These are phyloP conservation scores for Cercospora citrullina DNA, from an alignment of 2,329 filamentous ascomycete genomes.

Conservation along the genomic window DNA sequence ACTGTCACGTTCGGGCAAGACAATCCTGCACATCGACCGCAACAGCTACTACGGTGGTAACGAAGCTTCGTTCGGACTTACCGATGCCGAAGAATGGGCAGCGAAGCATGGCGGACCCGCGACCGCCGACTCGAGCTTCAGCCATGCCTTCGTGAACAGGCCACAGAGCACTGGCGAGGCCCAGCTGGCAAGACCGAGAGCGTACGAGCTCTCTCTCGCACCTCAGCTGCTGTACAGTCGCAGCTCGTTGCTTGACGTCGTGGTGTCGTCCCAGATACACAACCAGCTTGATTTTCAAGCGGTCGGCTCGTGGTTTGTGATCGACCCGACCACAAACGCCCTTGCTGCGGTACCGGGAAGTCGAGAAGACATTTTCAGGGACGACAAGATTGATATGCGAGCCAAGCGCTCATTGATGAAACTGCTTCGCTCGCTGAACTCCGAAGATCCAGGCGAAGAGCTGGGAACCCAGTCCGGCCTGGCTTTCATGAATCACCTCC, in stretches of 20 bases:
- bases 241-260: constrained; percentile 71
- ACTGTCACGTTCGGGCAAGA: constrained; percentile 87
- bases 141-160: constrained; percentile 39
- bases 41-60: constrained; percentile 85
- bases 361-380: constrained; percentile 86
- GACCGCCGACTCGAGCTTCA: constrained; percentile 26
- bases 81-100: constrained; percentile 78
- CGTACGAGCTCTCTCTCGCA: constrained; percentile 80
- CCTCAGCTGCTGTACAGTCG: constrained; percentile 85
- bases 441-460: constrained; percentile 60
- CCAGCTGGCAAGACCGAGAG: constrained; percentile 62
- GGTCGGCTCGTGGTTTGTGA: constrained; percentile 89
- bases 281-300: constrained; percentile 90
- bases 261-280: constrained; percentile 88
- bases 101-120: constrained; percentile 38
- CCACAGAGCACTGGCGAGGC: constrained; percentile 25
- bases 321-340: constrained; percentile 40
- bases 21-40: constrained; percentile 82
- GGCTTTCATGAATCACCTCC: constrained; percentile 61
- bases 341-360: constrained; percentile 73
- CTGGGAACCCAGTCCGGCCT: constrained; percentile 61
- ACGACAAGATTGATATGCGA: constrained; percentile 71
- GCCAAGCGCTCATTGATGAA: constrained; percentile 89
- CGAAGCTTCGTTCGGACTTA: constrained; percentile 81
- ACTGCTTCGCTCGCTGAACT: constrained; percentile 82